Percentiles rank a stretch among this genome's conserved stretches.
Evolutionary conservation across 129 eudicot genomes (phyloP).

Genomic region (Lactuca sativa): DNA sequence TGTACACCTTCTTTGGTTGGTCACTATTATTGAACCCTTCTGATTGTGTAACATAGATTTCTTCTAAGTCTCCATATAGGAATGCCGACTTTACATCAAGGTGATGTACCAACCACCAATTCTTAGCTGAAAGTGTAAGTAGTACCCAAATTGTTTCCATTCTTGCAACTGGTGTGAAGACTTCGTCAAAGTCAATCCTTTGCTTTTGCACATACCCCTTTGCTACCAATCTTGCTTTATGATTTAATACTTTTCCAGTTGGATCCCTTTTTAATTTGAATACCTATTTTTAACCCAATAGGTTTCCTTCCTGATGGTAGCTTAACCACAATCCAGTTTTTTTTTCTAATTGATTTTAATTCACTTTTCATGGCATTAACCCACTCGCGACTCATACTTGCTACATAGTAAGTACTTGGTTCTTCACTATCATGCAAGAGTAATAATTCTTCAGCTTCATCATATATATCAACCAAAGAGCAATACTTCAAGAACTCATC

Average conservation of each 20-base stretch:
- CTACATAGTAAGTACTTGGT: not conserved
- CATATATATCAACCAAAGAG: not conserved
- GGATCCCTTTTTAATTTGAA: not conserved
- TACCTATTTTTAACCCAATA: not conserved
- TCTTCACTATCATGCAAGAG: not conserved
- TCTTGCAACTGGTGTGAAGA: slow-evolving; percentile 10
- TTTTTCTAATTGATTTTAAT: not conserved
- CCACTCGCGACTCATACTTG: not conserved
- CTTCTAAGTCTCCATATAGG: not conserved
- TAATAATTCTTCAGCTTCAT: not conserved
- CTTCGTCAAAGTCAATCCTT: not conserved
- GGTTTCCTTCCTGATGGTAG: not conserved
- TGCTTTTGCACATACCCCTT: not conserved
- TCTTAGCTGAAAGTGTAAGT: slow-evolving; percentile 1
- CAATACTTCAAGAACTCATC: no score
- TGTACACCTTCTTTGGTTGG: no score
- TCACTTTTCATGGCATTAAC: not conserved
- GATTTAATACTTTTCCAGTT: not conserved
- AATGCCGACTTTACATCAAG: slow-evolving; percentile 26
- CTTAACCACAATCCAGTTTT: not conserved
- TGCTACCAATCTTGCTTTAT: slow-evolving; percentile 11
- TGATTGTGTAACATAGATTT: no score
- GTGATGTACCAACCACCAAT: not conserved
- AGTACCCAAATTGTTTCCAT: slow-evolving; percentile 9
- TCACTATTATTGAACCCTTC: no score